A percentile compares a stretch with the other conserved stretches of the same genome.
Conservation (phyloP, 2,329 filamentous ascomycete species). For the Sporothrix phasma region DNA sequence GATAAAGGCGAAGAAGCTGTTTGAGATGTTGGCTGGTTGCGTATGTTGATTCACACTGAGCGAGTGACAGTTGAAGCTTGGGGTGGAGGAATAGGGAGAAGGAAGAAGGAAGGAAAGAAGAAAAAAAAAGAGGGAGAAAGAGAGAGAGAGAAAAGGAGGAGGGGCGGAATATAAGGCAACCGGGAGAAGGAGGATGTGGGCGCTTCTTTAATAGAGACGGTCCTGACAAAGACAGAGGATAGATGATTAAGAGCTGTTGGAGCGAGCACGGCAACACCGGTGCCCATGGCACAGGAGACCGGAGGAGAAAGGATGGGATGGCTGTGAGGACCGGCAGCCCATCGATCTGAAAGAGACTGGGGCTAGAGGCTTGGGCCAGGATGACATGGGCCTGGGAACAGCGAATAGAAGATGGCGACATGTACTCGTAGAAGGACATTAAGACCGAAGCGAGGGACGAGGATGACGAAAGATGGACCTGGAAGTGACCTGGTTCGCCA, state of each 20-base stretch:
- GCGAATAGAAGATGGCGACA: not conserved
- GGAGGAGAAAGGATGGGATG: not conserved
- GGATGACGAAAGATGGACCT: conserved; percentile 2
- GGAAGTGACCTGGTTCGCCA: not conserved
- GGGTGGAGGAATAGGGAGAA: not conserved
- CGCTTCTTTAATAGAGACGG: not conserved
- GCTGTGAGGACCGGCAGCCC: not conserved
- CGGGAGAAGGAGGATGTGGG: not conserved
- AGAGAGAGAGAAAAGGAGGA: not conserved
- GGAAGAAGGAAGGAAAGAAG: not conserved
- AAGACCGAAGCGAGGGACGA: not conserved
- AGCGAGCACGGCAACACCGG: not conserved
- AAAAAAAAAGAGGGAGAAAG: not conserved
- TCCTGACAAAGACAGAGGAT: conserved; percentile 1
- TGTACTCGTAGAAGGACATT: not conserved
- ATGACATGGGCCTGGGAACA: not conserved
- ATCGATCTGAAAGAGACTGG: not conserved
- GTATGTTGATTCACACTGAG: not conserved
- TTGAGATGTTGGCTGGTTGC: not conserved
- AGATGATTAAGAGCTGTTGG: conserved; percentile 2
- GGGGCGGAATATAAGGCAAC: not conserved
- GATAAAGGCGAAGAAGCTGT: not conserved
- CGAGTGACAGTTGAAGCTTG: conserved; percentile 6
- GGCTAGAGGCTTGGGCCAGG: not conserved
- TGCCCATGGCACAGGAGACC: not conserved